These are phyloP conservation scores for Arthrocladium fulminans DNA, from an alignment of 2,329 filamentous ascomycete species.

Conservation along the genomic window DNA sequence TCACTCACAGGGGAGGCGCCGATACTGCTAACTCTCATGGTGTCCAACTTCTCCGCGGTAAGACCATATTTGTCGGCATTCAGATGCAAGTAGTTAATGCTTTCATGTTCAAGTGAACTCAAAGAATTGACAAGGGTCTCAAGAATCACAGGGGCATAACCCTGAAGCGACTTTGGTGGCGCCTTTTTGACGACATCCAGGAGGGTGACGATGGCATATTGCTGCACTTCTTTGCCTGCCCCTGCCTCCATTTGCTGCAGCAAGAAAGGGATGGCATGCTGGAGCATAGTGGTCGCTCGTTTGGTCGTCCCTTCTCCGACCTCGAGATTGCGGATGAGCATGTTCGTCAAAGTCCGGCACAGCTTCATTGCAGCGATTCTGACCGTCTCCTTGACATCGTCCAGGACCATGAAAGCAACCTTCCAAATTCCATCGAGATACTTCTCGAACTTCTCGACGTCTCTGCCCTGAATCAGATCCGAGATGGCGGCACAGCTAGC, in stretches of 20 bases:
- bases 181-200: slow-evolving; percentile 85
- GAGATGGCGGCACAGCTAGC: slow-evolving; percentile 85
- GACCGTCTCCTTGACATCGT: slow-evolving; percentile 92
- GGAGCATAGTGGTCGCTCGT: slow-evolving; percentile 69
- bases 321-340: slow-evolving; percentile 76
- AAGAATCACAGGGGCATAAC: slow-evolving; percentile 73
- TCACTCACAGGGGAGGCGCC: slow-evolving; percentile 84
- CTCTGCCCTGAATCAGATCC: slow-evolving; percentile 74
- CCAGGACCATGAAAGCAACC: slow-evolving; percentile 78
- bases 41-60: slow-evolving; percentile 83
- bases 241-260: slow-evolving; percentile 75
- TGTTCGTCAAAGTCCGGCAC: slow-evolving; percentile 74
- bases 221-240: slow-evolving; percentile 74
- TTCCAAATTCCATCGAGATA: slow-evolving; percentile 81
- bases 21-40: slow-evolving; percentile 70
- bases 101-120: slow-evolving; percentile 80
- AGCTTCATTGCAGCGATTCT: slow-evolving; percentile 70
- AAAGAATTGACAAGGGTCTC: slow-evolving; percentile 72
- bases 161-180: slow-evolving; percentile 61
- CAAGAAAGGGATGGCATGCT: slow-evolving; percentile 80
- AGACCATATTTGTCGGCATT: slow-evolving; percentile 76
- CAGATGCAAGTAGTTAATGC: slow-evolving; percentile 85
- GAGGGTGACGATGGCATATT: slow-evolving; percentile 73
- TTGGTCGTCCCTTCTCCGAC: slow-evolving; percentile 58
- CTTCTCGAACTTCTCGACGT: slow-evolving; percentile 66